These are phyloP conservation scores for Cymbopogon citratus DNA, from an alignment of 176 grass and related monocot species.

Conservation along the genomic window DNA sequence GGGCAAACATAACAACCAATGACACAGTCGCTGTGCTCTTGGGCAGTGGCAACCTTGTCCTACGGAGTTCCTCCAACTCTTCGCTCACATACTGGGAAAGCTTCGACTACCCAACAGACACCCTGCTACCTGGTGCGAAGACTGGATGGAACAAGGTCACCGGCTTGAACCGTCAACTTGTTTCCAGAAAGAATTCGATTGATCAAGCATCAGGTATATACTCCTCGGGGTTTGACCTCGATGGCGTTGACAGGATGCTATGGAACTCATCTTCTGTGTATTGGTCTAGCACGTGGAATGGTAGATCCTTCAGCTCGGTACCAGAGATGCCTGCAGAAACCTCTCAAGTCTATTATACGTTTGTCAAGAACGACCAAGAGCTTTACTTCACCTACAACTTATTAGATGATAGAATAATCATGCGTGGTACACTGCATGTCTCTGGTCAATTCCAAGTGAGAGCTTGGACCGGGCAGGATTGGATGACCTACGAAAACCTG, in stretches of 20 bases:
- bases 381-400: constrained; percentile 17
- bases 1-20: background rate
- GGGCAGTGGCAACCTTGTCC: background rate
- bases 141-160: constrained; percentile 44
- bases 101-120: too few species aligned
- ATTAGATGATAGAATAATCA: background rate
- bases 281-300: constrained; percentile 30
- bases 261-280: constrained; percentile 22
- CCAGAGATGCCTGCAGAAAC: constrained; percentile 5
- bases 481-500: background rate
- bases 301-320: constrained; percentile 14
- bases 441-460: constrained; percentile 8
- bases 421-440: background rate
- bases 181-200: constrained; percentile 27
- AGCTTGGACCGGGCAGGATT: constrained; percentile 21
- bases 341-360: background rate
- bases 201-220: constrained; percentile 22
- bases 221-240: constrained; percentile 1
- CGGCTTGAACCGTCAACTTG: constrained; percentile 1
- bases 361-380: constrained; percentile 9
- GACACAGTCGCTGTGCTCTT: constrained; percentile 10
- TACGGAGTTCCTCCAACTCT: too few species aligned
- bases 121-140: constrained; percentile 19
- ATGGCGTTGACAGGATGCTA: background rate
- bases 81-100: too few species aligned